Base-by-base conservation (phyloP, 352 stramenopile genomes). In the Globisporangium polare region DNA sequence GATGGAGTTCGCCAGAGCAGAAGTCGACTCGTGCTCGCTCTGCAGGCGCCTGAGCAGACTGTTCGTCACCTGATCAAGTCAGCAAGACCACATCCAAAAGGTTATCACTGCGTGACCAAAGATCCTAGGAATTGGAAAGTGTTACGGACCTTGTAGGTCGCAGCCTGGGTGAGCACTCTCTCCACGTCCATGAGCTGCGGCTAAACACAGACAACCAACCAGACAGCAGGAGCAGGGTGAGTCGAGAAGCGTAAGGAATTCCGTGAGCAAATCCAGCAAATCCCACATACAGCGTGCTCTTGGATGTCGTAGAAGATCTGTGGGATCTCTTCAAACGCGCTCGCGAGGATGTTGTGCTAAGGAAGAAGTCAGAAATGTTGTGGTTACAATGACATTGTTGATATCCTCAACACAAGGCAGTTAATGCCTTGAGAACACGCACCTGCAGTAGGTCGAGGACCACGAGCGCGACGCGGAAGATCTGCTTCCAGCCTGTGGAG, bases 251-350 rank as follows among this genome's bases (percentile, higher is more conserved):
- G n/a, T n/a, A n/a, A n/a, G n/a, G n/a, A n/a, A n/a, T n/a, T n/a
- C n/a, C n/a, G n/a, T n/a, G n/a, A n/a, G n/a, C n/a, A n/a, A n/a
- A n/a, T n/a, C n/a, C n/a, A n/a, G n/a, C n/a, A n/a, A n/a, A n/a
- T n/a, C n/a, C n/a, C 15, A 53, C 82, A 53, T 60, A 92, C 83
- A n/a, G 77, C 80, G 46, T 82, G 71, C 26, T 72, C 68, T 31
- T 82, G 75, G 6, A 92, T 74, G 46, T 89, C 79, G 71, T 90
- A 90, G 42, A 92, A 86, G 33, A 92, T 68, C 58, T 86, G 77
- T 29, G 83, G 75, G 39, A 92, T 89, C 53, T 89, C 79, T 50
- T 90, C 80, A 69, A 90, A 92, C 7, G 58, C 55, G 12, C 77
- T 85, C 1, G 69, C 69, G 12, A 92, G 74, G 51, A 92, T 80